Percentiles rank a stretch among this genome's conserved stretches.
These are phyloP conservation scores for Penicillium antarcticum DNA, from an alignment of 495 filamentous ascomycete species.

Conservation along the genomic window DNA sequence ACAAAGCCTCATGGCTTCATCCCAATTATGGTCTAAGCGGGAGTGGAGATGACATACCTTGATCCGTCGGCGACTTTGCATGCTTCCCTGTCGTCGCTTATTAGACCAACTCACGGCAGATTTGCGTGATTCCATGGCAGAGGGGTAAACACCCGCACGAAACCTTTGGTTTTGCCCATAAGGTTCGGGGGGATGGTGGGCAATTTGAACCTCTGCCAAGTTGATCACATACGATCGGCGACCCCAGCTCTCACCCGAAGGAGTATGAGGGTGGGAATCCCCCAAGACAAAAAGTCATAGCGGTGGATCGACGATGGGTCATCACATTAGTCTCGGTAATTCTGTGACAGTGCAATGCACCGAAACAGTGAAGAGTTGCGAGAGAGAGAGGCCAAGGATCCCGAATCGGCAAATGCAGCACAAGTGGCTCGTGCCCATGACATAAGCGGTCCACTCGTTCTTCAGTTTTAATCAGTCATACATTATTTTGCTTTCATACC, in stretches of 20 bases:
- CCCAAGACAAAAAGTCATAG: neutral
- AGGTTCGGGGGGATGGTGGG: neutral
- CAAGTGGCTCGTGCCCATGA: constrained; percentile 7
- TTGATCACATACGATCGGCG: neutral
- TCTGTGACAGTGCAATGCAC: neutral
- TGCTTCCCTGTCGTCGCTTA: constrained; percentile 14
- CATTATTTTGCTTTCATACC: neutral
- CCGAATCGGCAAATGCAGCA: constrained; percentile 20
- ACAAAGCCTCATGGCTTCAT: too few relatives aligned
- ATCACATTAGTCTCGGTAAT: neutral
- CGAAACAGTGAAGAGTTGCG: neutral
- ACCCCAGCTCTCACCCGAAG: constrained; percentile 14
- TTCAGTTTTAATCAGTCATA: too few relatives aligned
- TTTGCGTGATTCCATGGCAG: neutral
- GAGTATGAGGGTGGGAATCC: neutral
- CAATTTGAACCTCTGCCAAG: neutral
- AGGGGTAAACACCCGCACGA: neutral
- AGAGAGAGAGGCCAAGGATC: neutral
- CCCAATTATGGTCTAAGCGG: too few relatives aligned
- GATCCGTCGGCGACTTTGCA: constrained; percentile 10
- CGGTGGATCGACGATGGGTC: neutral
- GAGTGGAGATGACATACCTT: constrained; percentile 1
- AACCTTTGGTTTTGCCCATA: neutral
- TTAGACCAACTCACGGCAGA: constrained; percentile 6
- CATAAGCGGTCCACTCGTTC: constrained; percentile 3